A percentile compares a stretch with the other conserved stretches of the same genome.
Evolutionary conservation across 495 filamentous ascomycete species (phyloP).

Genomic region (Xylaria sp.): DNA sequence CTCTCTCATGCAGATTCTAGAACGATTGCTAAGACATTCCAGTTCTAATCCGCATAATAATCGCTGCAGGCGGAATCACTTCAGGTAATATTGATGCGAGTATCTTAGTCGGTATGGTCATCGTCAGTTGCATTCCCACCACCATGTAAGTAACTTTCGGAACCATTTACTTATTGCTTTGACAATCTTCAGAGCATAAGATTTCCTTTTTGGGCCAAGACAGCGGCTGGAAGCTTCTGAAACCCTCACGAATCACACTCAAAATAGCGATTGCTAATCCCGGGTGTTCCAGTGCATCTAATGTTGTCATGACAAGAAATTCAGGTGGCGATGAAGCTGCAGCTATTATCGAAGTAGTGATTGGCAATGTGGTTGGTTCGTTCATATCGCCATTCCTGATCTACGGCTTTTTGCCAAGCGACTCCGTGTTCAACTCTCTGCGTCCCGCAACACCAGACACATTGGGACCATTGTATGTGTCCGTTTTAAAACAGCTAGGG

Average conservation of each 20-base stretch:
- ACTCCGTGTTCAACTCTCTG: slow-evolving; percentile 53
- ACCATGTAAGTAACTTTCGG: no score
- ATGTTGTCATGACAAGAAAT: slow-evolving; percentile 64
- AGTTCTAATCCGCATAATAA: slow-evolving; percentile 55
- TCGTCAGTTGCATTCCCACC: slow-evolving; percentile 63
- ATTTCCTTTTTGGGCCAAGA: no score
- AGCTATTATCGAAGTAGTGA: slow-evolving; percentile 60
- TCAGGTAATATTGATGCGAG: slow-evolving; percentile 53
- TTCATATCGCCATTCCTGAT: slow-evolving; percentile 61
- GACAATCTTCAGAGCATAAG: no score
- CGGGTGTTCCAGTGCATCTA: no score
- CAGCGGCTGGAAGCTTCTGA: no score
- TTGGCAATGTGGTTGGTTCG: slow-evolving; percentile 61
- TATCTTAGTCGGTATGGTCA: slow-evolving; percentile 61
- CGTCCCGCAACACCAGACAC: slow-evolving; percentile 50
- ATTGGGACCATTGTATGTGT: slow-evolving; percentile 57
- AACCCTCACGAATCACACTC: no score
- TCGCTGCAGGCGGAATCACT: slow-evolving; percentile 51
- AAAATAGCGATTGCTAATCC: no score
- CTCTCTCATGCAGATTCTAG: slow-evolving; percentile 5
- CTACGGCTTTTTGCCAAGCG: slow-evolving; percentile 54
- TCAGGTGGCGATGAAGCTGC: slow-evolving; percentile 64
- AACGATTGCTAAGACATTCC: slow-evolving; percentile 35
- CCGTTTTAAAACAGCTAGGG: slow-evolving; percentile 60
- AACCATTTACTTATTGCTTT: no score